Percentiles rank a stretch among this genome's conserved stretches.
These are phyloP conservation scores for Neofusicoccum cordaticola DNA, from an alignment of 2,329 filamentous ascomycete species.

Conservation along the genomic window DNA sequence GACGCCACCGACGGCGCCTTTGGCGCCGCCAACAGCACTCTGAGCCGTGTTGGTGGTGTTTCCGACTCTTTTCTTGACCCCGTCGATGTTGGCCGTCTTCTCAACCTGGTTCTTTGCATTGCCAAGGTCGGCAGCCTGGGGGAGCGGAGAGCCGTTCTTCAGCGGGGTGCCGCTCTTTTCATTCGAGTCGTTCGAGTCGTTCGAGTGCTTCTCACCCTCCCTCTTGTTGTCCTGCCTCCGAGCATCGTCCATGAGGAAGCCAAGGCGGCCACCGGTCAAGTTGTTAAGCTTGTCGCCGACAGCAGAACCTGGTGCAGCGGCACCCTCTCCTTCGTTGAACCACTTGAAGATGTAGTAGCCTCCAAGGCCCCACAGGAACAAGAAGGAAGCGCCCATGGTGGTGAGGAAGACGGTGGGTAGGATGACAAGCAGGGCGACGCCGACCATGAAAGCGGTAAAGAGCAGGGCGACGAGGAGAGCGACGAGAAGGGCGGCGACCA, in stretches of 20 bases:
- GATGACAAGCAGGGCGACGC: constrained; percentile 64
- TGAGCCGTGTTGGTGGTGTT: constrained; percentile 14
- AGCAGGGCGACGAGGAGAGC: constrained; percentile 51
- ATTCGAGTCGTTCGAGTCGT: neutral
- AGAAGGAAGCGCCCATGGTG: constrained; percentile 58
- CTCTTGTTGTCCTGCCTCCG: constrained; percentile 13
- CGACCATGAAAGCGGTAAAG: constrained; percentile 67
- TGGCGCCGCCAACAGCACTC: constrained; percentile 22
- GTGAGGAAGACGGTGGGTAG: constrained; percentile 67
- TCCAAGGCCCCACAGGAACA: constrained; percentile 66
- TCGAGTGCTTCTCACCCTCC: neutral
- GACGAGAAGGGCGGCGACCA: constrained; percentile 58
- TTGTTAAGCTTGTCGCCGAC: constrained; percentile 43
- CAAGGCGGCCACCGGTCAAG: constrained; percentile 38
- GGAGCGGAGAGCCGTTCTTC: neutral
- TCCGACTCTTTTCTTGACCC: constrained; percentile 12
- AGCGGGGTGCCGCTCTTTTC: neutral
- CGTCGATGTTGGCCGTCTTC: neutral
- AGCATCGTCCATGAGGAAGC: constrained; percentile 32
- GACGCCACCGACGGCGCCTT: constrained; percentile 26
- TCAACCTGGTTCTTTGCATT: constrained; percentile 20
- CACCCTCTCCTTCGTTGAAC: constrained; percentile 31
- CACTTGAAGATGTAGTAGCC: constrained; percentile 53
- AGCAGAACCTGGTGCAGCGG: constrained; percentile 30
- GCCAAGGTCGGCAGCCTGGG: constrained; percentile 21